Conservation (phyloP, 768 basidiomycete genomes). For the Tremella fuciformis region DNA sequence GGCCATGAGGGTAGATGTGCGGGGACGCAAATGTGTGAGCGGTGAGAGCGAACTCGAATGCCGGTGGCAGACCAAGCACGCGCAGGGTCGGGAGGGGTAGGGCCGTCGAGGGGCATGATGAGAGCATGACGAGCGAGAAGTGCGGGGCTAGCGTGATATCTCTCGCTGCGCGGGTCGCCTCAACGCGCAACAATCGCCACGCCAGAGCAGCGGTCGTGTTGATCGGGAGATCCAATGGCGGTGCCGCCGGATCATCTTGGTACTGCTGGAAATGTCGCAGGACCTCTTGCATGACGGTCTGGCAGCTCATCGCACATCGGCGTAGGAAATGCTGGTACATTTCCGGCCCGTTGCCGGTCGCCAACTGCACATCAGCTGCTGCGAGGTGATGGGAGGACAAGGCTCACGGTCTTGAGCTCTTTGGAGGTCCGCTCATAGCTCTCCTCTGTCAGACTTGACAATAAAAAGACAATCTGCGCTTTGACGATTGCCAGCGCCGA, state of each 20-base stretch:
- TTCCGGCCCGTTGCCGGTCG: slow-evolving; percentile 93
- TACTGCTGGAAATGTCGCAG: slow-evolving; percentile 41
- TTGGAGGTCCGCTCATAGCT: slow-evolving; percentile 90
- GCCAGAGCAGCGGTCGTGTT: slow-evolving; percentile 43
- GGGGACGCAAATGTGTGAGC: slow-evolving; percentile 45
- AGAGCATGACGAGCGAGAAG: slow-evolving; percentile 46
- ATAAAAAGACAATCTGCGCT: slow-evolving; percentile 92
- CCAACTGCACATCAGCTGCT: slow-evolving; percentile 61
- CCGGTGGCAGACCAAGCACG: slow-evolving; percentile 39
- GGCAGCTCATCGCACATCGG: slow-evolving; percentile 82
- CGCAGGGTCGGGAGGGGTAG: slow-evolving; percentile 40
- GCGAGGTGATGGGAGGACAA: not conserved
- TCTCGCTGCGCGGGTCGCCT: slow-evolving; percentile 45
- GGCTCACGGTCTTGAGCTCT: slow-evolving; percentile 88
- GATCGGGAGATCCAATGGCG: slow-evolving; percentile 37
- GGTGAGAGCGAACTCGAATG: slow-evolving; percentile 41
- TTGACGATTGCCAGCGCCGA: slow-evolving; percentile 47
- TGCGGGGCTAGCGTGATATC: slow-evolving; percentile 51
- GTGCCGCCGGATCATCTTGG: slow-evolving; percentile 46
- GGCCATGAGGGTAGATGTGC: slow-evolving; percentile 31
- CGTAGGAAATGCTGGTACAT: slow-evolving; percentile 97
- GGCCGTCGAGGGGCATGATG: slow-evolving; percentile 30
- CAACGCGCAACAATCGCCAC: slow-evolving; percentile 49
- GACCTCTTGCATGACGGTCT: slow-evolving; percentile 41
- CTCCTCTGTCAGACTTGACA: slow-evolving; percentile 94